Base-by-base conservation (phyloP, 2,329 filamentous ascomycete genomes). In the Alternaria sp. region DNA sequence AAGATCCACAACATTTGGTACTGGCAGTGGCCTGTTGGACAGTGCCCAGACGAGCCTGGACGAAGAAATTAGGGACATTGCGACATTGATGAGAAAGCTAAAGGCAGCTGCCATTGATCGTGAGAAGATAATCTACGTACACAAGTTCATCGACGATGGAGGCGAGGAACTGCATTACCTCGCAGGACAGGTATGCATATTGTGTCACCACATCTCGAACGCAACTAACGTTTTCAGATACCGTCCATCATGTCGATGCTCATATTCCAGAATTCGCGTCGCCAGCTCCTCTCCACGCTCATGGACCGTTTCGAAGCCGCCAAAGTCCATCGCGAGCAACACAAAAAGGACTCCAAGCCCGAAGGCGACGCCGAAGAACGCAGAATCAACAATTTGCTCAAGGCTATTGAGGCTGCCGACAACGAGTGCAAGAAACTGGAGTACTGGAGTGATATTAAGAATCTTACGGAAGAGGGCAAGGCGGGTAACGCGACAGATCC, bases 241-340 rank as follows among this genome's bases (percentile, higher is more conserved):
- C 70, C 72, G 9, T 39, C 64, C 37, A 78, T 78, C 50, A 79
- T 78, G 92, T 83, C 87, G 0, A 83, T 90, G 57, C 91, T 98
- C 70, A 83, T 99, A 21, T 99, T 97, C 74, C 94, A 98, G 76
- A 88, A 89, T 17, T 97, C 93, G 2, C 86, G 93, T 24, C 87
- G 89, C 61, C 86, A 93, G 56, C 83, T 98, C 4, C 82, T 97
- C 14, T 83, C 86, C 17, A 85, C 87, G 50, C 80, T 99, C 45
- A 88, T 87, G 67, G 79, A 67, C 29, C 72, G 68, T 7, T 74
- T 90, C 63, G 84, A 90, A 46, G 79, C 83, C 63, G 75, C 83
- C 24, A 77, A 82, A 56, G 78, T 80, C 31, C 81, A 85, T 62
- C 80, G 82, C 14, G 77, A 84, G 56, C 77, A 80, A 56, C 79